These are phyloP conservation scores for Podospora pseudocomata DNA, from an alignment of 495 filamentous ascomycete genomes.

Conservation along the genomic window DNA sequence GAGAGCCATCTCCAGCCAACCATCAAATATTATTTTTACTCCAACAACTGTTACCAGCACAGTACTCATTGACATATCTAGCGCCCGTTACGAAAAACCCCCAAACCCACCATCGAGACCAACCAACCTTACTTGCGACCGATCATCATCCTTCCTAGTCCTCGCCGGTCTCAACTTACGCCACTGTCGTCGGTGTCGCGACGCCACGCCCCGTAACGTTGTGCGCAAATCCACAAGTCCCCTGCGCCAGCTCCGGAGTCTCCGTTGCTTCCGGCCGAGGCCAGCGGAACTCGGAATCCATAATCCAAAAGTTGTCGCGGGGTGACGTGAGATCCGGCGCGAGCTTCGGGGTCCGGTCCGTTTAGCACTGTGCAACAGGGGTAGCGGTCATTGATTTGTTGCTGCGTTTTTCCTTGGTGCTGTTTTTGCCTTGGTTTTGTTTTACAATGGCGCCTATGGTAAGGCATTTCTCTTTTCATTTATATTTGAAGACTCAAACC, in stretches of 20 bases:
- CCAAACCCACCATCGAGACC: neutral
- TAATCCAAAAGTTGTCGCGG: neutral
- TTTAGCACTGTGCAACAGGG: neutral
- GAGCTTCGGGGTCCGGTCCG: neutral
- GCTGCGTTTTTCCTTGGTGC: neutral
- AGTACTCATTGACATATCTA: neutral
- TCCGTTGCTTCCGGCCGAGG: neutral
- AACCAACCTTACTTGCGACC: neutral
- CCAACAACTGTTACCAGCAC: neutral
- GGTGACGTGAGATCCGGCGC: neutral
- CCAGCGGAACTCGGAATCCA: neutral
- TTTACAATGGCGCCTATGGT: constrained; percentile 32
- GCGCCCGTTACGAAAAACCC: neutral
- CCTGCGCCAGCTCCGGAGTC: neutral
- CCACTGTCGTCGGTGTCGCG: neutral
- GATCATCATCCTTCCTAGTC: neutral
- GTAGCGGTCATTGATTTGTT: neutral
- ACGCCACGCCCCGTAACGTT: neutral
- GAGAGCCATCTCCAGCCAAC: neutral
- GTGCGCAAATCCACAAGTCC: neutral
- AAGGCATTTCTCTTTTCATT: constrained; percentile 8
- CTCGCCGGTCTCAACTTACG: neutral
- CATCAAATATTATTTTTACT: neutral
- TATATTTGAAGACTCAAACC: neutral
- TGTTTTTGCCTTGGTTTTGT: neutral